Evolutionary conservation across 495 filamentous ascomycete species (phyloP), one percentile per base, ranked within the genome.

Genomic region (Lophiostoma macrostomum): DNA sequence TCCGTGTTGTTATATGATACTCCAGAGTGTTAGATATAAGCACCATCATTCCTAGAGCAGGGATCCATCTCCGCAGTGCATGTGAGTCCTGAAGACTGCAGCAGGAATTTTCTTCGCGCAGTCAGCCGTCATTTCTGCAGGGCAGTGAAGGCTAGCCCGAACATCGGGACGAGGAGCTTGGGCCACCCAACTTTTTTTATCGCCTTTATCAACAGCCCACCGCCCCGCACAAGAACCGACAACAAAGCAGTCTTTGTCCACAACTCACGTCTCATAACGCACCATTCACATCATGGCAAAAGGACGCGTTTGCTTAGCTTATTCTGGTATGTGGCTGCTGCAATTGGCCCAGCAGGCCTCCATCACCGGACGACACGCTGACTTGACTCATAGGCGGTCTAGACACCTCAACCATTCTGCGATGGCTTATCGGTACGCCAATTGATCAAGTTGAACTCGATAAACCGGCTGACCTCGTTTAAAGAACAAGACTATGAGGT

Each of bases 401-500:
- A 13, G 57, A 61, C 29, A 61, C 57, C 14, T 50, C 44, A 5
- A 60, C 56, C 16, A 56, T 55, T 37, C 20, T 61, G 37, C 27
- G 25, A 51, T 55, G 57, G 57, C 51, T 61, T 13, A 61, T 61
- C 23, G 55, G 45, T 47, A 54, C 13, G 39, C 6, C 32, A 40
- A 2, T 16, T 10, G 13, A n/a, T n/a, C n/a, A n/a, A n/a, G n/a
- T n/a, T n/a, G n/a, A n/a, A n/a, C 18, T 4, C 18, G 16, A 31
- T 19, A 27, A n/a, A 4, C 27, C n/a, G n/a, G 60, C 42, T 31
- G n/a, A 46, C 20, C 10, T 16, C 43, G n/a, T 11, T 4, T 5
- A 30, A 3, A 39, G 80, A 86, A 64, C 70, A 87, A 65, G 78
- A 76, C 42, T 86, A 87, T 69, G 80, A 83, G 49, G 82, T 85